Base-by-base conservation (phyloP, 257 asterid species). In the Salvia rosmarinus region DNA sequence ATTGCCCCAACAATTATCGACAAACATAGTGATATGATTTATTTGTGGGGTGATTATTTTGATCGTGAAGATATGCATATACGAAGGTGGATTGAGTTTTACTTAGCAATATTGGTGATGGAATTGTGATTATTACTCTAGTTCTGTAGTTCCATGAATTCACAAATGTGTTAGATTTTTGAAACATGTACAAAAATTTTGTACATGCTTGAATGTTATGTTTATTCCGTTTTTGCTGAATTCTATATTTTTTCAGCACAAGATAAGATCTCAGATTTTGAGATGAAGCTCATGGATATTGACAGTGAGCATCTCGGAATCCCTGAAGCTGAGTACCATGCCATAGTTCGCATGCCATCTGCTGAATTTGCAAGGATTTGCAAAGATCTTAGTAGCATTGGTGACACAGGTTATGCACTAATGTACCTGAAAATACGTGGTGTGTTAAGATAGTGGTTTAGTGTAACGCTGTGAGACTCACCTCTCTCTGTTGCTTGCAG, bases 301-400 rank as follows among this genome's bases (percentile, higher is more conserved):
- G 91, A 86, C 77, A 86, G 91, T 13, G 89, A 86, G 82, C 91
- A 86, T 57, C 82, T 86, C 11, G 91, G 89, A 30, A 86, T 86
- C 25, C 91, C 91, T 1, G 91, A 86, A 72, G 89, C 89, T 30
- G 91, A 84, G 70, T 86, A 86, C 64, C 91, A 86, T 42, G 86
- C 91, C 12, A 86, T 86, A 35, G 89, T 86, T 13, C 79, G 87
- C 71, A 86, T 86, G 91, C 91, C 91, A 17, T 86, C 91, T 35
- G 66, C 84, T 1, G 91, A 84, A 75, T 86, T 86, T 72, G 80
- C 83, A 16, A 84, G 89, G 71, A 86, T 84, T 12, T 86, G 91
- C n/a, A 86, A 79, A 70, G 87, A 86, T 77, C 89, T 86, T 16
- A 86, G 91, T 68, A 86, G 86, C 62, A 82, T 86, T 78, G 91